These are phyloP conservation scores for Plasmodium yoelii DNA, from an alignment of 169 alveolate species.

Conservation along the genomic window DNA sequence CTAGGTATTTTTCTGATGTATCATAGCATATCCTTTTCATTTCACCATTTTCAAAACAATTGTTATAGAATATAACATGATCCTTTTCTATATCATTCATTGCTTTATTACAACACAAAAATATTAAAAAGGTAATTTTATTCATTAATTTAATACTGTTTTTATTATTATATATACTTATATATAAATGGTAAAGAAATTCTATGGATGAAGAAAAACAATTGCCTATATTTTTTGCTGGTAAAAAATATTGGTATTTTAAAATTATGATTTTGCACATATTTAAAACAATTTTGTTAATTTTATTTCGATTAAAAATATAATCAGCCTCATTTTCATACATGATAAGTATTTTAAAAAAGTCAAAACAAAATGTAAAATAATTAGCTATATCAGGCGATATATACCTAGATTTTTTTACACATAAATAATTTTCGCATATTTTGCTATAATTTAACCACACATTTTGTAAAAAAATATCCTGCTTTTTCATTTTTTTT, in stretches of 20 bases:
- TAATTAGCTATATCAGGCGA: slow-evolving; percentile 7
- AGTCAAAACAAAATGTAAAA: slow-evolving; percentile 49
- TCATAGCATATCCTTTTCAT: background rate
- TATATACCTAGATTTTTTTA: slow-evolving; percentile 4
- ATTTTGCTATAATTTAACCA: slow-evolving; percentile 4
- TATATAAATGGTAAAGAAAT: slow-evolving; percentile 32
- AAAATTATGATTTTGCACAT: slow-evolving; percentile 29
- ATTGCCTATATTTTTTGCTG: slow-evolving; percentile 24
- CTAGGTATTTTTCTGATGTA: background rate
- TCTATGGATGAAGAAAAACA: slow-evolving; percentile 36
- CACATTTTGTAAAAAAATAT: background rate
- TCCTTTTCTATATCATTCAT: slow-evolving; percentile 7
- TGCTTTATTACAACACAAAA: slow-evolving; percentile 32
- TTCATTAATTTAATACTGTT: slow-evolving; percentile 11
- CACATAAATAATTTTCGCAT: slow-evolving; percentile 1
- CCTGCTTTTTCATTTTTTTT: slow-evolving; percentile 4
- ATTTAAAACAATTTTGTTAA: slow-evolving; percentile 34
- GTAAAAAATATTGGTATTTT: slow-evolving; percentile 31
- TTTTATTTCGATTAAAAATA: background rate
- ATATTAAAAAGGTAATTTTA: slow-evolving; percentile 13
- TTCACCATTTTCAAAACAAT: background rate
- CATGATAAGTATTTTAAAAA: slow-evolving; percentile 27
- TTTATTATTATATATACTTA: slow-evolving; percentile 25
- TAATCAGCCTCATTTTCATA: slow-evolving; percentile 1
- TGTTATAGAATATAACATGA: slow-evolving; percentile 25